phyloP scores from a whole-genome alignment of 139 green algal species.

The Chlorella sp. region DNA sequence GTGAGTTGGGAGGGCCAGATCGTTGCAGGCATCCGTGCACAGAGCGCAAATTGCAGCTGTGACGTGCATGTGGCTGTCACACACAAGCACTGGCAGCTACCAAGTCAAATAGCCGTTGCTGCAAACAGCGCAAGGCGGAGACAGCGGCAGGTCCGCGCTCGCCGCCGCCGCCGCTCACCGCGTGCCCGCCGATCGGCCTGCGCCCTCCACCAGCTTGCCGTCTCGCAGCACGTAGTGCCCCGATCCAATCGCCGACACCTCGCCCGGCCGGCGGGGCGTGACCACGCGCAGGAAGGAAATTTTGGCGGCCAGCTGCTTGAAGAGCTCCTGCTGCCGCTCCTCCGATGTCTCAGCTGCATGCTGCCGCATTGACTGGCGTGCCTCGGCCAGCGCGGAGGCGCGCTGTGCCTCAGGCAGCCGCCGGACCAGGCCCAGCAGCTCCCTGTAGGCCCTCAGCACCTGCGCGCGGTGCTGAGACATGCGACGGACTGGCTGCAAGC shows the following conservation, averaged over 20 bases:
- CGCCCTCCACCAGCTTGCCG: constrained; percentile 63
- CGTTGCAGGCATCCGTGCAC: too few species aligned
- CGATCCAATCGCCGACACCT: constrained; percentile 34
- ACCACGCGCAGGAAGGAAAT: constrained; percentile 71
- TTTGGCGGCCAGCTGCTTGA: constrained; percentile 61
- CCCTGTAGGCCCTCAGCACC: constrained; percentile 55
- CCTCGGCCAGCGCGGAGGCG: constrained; percentile 29
- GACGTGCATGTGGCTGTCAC: too few species aligned
- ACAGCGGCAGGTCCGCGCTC: neutral
- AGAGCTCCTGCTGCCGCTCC: constrained; percentile 46
- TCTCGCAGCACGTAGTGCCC: constrained; percentile 62
- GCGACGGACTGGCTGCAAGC: too few species aligned
- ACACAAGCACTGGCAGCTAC: too few species aligned
- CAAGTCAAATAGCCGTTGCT: neutral
- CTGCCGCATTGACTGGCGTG: constrained; percentile 30
- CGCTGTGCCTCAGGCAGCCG: constrained; percentile 42
- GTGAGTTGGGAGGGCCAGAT: too few species aligned
- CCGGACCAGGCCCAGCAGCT: constrained; percentile 59
- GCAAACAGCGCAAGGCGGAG: too few species aligned
- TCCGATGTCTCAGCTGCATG: constrained; percentile 45
- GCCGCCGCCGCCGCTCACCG: constrained; percentile 18
- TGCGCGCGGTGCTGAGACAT: constrained; percentile 11
- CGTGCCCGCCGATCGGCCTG: neutral
- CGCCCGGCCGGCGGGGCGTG: constrained; percentile 45
- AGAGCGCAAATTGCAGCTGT: too few species aligned